Evolutionary conservation across 345 rosid species (phyloP).

Genomic region (Eutrema heterophyllum): DNA sequence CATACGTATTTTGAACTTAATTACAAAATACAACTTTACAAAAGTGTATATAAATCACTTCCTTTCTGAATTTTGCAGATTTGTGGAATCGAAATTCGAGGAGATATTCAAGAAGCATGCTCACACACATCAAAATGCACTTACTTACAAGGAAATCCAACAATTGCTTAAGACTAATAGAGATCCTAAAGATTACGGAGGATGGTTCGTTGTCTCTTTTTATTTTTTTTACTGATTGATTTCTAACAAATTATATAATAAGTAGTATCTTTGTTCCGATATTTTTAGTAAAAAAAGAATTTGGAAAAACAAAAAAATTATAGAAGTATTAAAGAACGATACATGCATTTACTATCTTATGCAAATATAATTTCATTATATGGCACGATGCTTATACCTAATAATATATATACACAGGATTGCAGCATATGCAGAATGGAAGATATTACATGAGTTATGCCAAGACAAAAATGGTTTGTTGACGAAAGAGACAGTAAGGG

Average conservation of each 20-base stretch:
- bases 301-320: no score
- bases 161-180: constrained; percentile 47
- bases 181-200: constrained; percentile 40
- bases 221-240: background rate
- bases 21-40: background rate
- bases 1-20: background rate
- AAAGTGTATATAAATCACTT: background rate
- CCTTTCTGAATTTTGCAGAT: constrained; percentile 33
- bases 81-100: constrained; percentile 62
- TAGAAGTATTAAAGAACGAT: background rate
- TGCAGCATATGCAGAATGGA: constrained; percentile 56
- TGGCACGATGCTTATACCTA: background rate
- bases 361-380: background rate
- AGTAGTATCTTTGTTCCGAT: background rate
- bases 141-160: constrained; percentile 42
- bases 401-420: constrained; percentile 38
- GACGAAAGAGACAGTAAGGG: constrained; percentile 44
- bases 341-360: background rate
- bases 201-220: constrained; percentile 41
- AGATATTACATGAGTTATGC: constrained; percentile 37
- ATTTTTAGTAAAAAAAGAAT: background rate
- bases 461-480: constrained; percentile 63
- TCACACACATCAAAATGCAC: constrained; percentile 33
- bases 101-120: constrained; percentile 65
- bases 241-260: background rate